phyloP scores from a whole-genome alignment of 495 filamentous ascomycete genomes.

The Hypoxylon fuscum region DNA sequence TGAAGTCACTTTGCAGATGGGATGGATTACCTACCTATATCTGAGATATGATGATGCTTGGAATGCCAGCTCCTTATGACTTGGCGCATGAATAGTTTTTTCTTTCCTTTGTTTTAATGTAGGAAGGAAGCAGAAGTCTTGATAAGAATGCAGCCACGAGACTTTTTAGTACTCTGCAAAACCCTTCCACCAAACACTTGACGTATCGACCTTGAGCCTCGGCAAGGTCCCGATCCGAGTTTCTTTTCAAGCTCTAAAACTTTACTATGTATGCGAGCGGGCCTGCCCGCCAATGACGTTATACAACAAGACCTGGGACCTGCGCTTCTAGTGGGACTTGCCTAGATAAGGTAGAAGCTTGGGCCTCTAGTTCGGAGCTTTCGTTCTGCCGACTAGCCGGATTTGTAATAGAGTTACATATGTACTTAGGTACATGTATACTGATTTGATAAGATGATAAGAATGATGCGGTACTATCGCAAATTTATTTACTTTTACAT shows the following conservation, averaged over 20 bases:
- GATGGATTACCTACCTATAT: conserved; percentile 12
- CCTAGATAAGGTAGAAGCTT: conserved; percentile 15
- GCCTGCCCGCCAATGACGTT: conserved; percentile 20
- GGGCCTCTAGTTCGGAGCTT: conserved; percentile 14
- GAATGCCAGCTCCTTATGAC: conserved; percentile 30
- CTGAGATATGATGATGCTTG: conserved; percentile 4
- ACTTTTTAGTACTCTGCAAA: conserved; percentile 2
- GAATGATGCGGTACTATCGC: conserved; percentile 9
- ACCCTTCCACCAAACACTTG: neutral
- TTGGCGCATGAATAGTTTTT: conserved; percentile 25
- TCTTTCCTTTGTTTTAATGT: conserved; percentile 3
- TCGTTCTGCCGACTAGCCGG: conserved; percentile 13
- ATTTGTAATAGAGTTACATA: conserved; percentile 3
- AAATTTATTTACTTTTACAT: conserved; percentile 4
- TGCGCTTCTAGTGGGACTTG: neutral
- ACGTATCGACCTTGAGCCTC: conserved; percentile 25
- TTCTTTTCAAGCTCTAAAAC: too few species aligned
- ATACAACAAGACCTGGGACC: neutral
- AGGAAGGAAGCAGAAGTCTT: neutral
- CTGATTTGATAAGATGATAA: conserved; percentile 3
- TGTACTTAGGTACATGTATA: neutral
- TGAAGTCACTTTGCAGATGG: conserved; percentile 30
- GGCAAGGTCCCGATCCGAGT: conserved; percentile 23
- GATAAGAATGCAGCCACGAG: neutral
- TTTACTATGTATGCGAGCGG: conserved; percentile 8